These are phyloP conservation scores for Diaporthe citri DNA, from an alignment of 2,329 filamentous ascomycete species.

Conservation along the genomic window DNA sequence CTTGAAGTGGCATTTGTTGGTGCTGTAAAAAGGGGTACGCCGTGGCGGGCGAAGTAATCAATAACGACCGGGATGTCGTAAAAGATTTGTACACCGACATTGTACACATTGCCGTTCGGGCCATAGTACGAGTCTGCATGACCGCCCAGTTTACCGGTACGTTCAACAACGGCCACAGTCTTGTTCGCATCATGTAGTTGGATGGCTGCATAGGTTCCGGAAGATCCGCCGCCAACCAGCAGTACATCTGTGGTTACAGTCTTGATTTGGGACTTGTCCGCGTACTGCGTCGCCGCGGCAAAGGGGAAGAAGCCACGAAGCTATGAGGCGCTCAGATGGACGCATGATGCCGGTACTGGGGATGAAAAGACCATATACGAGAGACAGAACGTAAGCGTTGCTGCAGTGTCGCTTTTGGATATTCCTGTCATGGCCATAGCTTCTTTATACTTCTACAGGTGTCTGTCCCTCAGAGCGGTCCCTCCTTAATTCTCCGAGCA, in stretches of 20 bases:
- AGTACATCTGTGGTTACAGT: slow-evolving; percentile 13
- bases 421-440: too few species aligned
- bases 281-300: background rate
- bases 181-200: slow-evolving; percentile 9
- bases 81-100: slow-evolving; percentile 43
- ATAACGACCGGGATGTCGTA: slow-evolving; percentile 50
- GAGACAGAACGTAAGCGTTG: background rate
- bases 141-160: slow-evolving; percentile 40
- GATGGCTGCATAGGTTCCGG: slow-evolving; percentile 10
- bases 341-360: background rate
- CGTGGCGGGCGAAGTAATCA: slow-evolving; percentile 56
- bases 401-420: too few species aligned
- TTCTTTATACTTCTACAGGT: background rate
- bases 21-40: slow-evolving; percentile 13
- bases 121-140: slow-evolving; percentile 44
- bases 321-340: background rate
- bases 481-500: background rate
- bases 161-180: background rate
- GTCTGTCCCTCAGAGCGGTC: background rate
- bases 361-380: background rate
- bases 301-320: background rate
- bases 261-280: background rate
- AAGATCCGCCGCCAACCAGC: slow-evolving; percentile 1
- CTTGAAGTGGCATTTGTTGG: background rate
- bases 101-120: slow-evolving; percentile 42